Percentiles rank a stretch among this genome's conserved stretches.
phyloP scores from a whole-genome alignment of 257 asterid species.

The Solanum pinnatisectum region DNA sequence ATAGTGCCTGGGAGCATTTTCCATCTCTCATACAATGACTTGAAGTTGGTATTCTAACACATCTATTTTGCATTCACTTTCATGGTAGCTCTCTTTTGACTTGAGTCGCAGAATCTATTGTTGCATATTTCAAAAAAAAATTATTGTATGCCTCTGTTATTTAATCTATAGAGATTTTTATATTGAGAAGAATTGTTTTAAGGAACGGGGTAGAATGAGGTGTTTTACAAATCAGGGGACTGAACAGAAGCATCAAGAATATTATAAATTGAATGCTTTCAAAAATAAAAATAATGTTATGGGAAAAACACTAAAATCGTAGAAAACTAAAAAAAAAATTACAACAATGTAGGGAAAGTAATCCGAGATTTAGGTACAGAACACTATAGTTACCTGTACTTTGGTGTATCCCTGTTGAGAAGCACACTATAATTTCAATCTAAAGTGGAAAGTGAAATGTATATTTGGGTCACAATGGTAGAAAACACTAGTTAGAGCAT shows the following conservation, averaged over 20 bases:
- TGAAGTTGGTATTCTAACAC: neutral
- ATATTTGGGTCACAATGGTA: neutral
- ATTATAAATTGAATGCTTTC: neutral
- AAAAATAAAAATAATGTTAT: neutral
- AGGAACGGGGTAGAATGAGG: neutral
- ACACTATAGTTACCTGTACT: neutral
- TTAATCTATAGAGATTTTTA: neutral
- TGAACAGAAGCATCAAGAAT: neutral
- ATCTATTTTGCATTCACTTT: neutral
- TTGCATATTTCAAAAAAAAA: neutral
- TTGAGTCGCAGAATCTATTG: neutral
- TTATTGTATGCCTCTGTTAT: neutral
- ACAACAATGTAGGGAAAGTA: neutral
- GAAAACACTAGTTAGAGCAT: neutral
- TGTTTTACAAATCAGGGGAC: neutral
- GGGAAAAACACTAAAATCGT: neutral
- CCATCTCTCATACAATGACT: neutral
- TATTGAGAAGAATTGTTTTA: neutral
- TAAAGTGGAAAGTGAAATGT: neutral
- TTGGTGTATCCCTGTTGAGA: neutral
- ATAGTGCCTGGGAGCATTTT: neutral
- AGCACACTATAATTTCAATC: neutral
- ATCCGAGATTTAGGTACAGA: neutral
- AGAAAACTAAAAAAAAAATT: neutral
- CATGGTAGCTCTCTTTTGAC: neutral